Evolutionary conservation across 2,329 filamentous ascomycete species (phyloP).

Genomic region (Aspergillus sp.): DNA sequence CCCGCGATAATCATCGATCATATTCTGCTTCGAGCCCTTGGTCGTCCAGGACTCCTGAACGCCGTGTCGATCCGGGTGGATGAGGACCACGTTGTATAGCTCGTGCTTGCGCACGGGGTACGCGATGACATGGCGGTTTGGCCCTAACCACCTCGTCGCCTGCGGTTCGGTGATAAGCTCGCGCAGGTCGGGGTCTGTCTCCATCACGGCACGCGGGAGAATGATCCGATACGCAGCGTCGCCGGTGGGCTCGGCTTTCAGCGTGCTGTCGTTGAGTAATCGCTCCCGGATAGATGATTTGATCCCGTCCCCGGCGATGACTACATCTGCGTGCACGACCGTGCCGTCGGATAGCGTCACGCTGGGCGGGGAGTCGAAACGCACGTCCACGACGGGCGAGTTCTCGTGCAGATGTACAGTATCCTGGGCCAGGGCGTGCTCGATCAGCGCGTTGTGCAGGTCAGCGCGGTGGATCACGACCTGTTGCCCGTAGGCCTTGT

Average conservation of each 20-base stretch:
- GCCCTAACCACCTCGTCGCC: slow-evolving; percentile 68
- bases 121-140: slow-evolving; percentile 66
- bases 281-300: slow-evolving; percentile 41
- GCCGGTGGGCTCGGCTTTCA: slow-evolving; percentile 43
- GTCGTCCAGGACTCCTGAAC: slow-evolving; percentile 58
- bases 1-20: slow-evolving; percentile 54
- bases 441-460: slow-evolving; percentile 26
- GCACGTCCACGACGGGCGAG: slow-evolving; percentile 19
- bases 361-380: slow-evolving; percentile 17
- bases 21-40: slow-evolving; percentile 51
- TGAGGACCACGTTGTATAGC: slow-evolving; percentile 57
- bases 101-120: slow-evolving; percentile 63
- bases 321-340: slow-evolving; percentile 35
- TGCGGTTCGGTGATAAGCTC: slow-evolving; percentile 58
- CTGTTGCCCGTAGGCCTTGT: slow-evolving; percentile 28
- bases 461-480: slow-evolving; percentile 30
- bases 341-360: slow-evolving; percentile 22
- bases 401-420: slow-evolving; percentile 25
- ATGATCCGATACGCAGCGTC: slow-evolving; percentile 76
- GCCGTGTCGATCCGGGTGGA: slow-evolving; percentile 55
- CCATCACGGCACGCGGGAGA: slow-evolving; percentile 60
- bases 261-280: slow-evolving; percentile 25
- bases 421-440: slow-evolving; percentile 18
- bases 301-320: slow-evolving; percentile 49
- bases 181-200: slow-evolving; percentile 57